Evolutionary conservation across 2,329 filamentous ascomycete genomes (phyloP).

Genomic region (Ophiostoma angusticollis): DNA sequence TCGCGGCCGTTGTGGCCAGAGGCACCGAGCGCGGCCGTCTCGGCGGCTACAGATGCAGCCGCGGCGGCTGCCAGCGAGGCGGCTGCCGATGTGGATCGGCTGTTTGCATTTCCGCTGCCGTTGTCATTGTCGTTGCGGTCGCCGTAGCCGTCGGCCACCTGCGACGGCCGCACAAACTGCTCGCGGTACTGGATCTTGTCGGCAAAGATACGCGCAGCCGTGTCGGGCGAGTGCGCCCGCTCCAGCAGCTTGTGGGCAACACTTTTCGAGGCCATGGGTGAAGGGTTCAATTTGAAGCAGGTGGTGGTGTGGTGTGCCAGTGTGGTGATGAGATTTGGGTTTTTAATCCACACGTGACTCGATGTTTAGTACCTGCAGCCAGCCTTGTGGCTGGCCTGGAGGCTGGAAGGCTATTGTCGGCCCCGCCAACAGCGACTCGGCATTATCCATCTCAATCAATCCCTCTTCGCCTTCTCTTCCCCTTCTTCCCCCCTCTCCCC

Average conservation of each 20-base stretch:
- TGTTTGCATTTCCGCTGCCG: neutral
- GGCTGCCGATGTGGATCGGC: no score
- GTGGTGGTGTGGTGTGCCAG: slow-evolving; percentile 26
- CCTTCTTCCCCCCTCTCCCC: neutral
- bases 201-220: slow-evolving; percentile 56
- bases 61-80: slow-evolving; percentile 21
- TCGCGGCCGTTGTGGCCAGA: slow-evolving; percentile 41
- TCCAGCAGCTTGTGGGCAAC: slow-evolving; percentile 46
- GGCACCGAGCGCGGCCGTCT: slow-evolving; percentile 32
- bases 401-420: slow-evolving; percentile 1
- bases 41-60: slow-evolving; percentile 59
- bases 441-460: slow-evolving; percentile 3
- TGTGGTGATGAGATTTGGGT: slow-evolving; percentile 26
- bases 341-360: neutral
- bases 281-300: no score
- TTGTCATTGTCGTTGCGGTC: neutral
- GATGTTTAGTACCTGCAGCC: neutral
- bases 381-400: neutral
- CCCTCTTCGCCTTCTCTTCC: neutral
- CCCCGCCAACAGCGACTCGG: slow-evolving; percentile 9
- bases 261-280: no score
- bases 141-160: slow-evolving; percentile 30
- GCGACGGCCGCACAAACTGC: slow-evolving; percentile 65
- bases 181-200: slow-evolving; percentile 77
- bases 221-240: slow-evolving; percentile 66